Evolutionary conservation across 352 stramenopile genomes (phyloP).

Genomic region (Phytopythium montanum): DNA sequence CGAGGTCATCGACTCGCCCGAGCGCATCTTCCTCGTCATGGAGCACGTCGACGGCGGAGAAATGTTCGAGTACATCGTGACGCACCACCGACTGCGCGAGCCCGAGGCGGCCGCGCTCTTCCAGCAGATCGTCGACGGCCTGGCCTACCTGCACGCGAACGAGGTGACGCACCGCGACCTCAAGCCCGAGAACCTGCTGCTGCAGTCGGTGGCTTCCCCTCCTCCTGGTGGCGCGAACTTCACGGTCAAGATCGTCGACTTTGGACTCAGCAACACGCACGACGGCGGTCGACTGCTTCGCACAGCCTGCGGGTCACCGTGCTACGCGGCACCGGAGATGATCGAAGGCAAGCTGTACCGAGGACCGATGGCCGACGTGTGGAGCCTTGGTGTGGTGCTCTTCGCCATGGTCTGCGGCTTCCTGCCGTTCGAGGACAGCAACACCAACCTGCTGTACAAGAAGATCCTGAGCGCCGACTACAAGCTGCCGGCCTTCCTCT

Average conservation of each 20-base stretch:
- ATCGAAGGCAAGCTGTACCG: conserved; percentile 85
- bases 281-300: conserved; percentile 70
- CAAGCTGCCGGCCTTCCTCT: conserved; percentile 75
- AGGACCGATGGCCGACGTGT: conserved; percentile 86
- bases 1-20: conserved; percentile 85
- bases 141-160: conserved; percentile 89
- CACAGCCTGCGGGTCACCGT: conserved; percentile 91
- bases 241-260: conserved; percentile 91
- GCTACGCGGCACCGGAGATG: conserved; percentile 93
- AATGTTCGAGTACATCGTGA: conserved; percentile 95
- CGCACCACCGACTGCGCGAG: conserved; percentile 83
- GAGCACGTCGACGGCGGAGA: conserved; percentile 90
- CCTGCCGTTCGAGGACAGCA: conserved; percentile 91
- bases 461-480: conserved; percentile 90
- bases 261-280: conserved; percentile 91
- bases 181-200: conserved; percentile 91
- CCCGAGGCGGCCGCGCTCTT: conserved; percentile 80
- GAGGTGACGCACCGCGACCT: conserved; percentile 89
- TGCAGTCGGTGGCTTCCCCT: conserved; percentile 47
- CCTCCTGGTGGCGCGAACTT: conserved; percentile 10
- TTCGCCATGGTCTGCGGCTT: conserved; percentile 91
- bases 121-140: conserved; percentile 88
- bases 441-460: conserved; percentile 91
- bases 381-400: conserved; percentile 91
- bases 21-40: conserved; percentile 92